Evolutionary conservation across 2,329 filamentous ascomycete species (phyloP).

Genomic region (Fusarium ramigenum): DNA sequence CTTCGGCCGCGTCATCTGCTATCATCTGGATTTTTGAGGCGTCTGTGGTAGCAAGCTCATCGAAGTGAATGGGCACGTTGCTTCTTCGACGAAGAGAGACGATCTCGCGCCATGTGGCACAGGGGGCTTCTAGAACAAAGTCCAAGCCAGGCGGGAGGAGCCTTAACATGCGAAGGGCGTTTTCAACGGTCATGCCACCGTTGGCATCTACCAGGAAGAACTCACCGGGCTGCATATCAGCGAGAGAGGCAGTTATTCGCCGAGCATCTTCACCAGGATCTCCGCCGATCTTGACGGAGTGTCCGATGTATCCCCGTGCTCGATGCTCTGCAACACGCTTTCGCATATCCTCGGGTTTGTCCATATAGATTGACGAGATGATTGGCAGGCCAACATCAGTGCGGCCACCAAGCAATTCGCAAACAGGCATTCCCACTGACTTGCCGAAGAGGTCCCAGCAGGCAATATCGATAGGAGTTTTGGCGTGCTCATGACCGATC

Average conservation of each 20-base stretch:
- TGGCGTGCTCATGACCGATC: conserved; percentile 25
- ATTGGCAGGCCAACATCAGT: conserved; percentile 22
- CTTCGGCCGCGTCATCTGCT: conserved; percentile 29
- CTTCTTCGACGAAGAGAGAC: conserved; percentile 20
- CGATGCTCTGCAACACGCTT: conserved; percentile 14
- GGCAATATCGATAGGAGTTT: conserved; percentile 30
- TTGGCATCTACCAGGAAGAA: conserved; percentile 36
- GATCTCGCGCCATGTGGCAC: conserved; percentile 25
- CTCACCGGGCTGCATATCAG: conserved; percentile 23
- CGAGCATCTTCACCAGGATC: conserved; percentile 18
- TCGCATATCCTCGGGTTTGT: conserved; percentile 26
- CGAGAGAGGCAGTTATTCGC: conserved; percentile 26
- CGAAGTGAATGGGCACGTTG: conserved; percentile 27
- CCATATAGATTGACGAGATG: conserved; percentile 33
- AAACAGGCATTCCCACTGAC: conserved; percentile 29
- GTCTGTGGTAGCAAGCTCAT: conserved; percentile 27
- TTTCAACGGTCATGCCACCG: conserved; percentile 28
- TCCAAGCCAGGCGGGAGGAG: conserved; percentile 28
- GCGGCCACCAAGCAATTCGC: conserved; percentile 31
- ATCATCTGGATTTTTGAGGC: conserved; percentile 25
- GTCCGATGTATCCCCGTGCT: conserved; percentile 20
- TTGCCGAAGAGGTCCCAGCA: conserved; percentile 37
- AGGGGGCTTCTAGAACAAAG: conserved; percentile 35
- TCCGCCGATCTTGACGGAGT: conserved; percentile 31
- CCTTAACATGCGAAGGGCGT: conserved; percentile 24